A percentile compares a stretch with the other conserved stretches of the same genome.
Evolutionary conservation across 2,329 filamentous ascomycete species (phyloP).

Genomic region (Aspergillus luchuensis): DNA sequence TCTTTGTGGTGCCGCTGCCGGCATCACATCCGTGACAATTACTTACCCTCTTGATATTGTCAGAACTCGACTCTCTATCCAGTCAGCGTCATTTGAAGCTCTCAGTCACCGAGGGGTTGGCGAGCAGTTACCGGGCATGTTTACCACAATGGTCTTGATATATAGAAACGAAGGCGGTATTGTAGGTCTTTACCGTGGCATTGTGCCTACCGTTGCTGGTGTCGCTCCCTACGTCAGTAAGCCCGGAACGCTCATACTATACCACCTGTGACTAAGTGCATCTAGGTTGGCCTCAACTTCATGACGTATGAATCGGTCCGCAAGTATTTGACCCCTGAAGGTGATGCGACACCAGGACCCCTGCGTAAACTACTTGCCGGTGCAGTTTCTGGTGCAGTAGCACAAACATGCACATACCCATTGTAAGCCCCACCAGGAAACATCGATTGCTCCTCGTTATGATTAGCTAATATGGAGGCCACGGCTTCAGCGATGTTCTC

Average conservation of each 20-base stretch:
- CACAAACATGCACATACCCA: conserved; percentile 96
- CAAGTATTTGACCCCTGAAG: conserved; percentile 80
- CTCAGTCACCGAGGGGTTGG: conserved; percentile 63
- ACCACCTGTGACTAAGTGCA: conserved; percentile 22
- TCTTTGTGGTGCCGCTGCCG: conserved; percentile 85
- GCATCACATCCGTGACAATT: conserved; percentile 90
- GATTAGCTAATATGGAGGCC: not conserved
- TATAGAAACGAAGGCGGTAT: conserved; percentile 89
- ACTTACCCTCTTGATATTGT: conserved; percentile 98
- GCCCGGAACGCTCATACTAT: not conserved
- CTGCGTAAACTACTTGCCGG: conserved; percentile 83
- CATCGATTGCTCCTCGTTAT: not conserved
- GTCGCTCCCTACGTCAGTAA: conserved; percentile 83
- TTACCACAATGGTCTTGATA: conserved; percentile 77
- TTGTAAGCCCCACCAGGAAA: conserved; percentile 66
- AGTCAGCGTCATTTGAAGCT: conserved; percentile 89
- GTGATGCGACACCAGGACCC: conserved; percentile 78
- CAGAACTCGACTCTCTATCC: conserved; percentile 90
- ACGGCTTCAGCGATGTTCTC: conserved; percentile 71
- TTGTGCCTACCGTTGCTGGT: conserved; percentile 89
- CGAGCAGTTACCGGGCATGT: conserved; percentile 84
- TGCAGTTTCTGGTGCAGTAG: conserved; percentile 91
- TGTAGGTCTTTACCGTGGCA: conserved; percentile 85
- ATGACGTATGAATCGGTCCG: conserved; percentile 95
- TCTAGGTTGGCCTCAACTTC: conserved; percentile 89